A percentile compares a stretch with the other conserved stretches of the same genome.
Evolutionary conservation across 2,329 filamentous ascomycete genomes (phyloP).

Genomic region (Cordyceps tenuipes): DNA sequence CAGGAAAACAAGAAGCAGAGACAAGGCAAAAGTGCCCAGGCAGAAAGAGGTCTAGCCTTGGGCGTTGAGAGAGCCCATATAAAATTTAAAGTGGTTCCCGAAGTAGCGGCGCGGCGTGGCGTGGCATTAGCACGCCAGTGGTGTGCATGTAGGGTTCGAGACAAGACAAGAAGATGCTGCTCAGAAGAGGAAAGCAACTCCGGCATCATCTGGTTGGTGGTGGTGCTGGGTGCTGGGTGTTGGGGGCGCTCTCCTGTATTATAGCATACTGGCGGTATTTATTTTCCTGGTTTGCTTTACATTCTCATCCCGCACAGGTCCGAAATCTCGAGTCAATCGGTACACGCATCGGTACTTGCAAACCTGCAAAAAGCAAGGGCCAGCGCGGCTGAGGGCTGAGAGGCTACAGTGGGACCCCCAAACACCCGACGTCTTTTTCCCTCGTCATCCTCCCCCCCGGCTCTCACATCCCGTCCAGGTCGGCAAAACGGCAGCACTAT

Average conservation of each 20-base stretch:
- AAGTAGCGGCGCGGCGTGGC: neutral
- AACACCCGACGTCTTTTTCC: neutral
- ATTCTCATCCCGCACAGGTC: neutral
- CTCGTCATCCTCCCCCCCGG: neutral
- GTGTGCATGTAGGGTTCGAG: neutral
- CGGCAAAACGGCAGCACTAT: conserved; percentile 1
- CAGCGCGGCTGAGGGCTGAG: neutral
- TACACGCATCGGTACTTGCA: no score
- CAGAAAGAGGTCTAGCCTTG: neutral
- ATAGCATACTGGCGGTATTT: no score
- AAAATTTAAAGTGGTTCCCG: neutral
- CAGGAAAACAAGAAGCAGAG: neutral
- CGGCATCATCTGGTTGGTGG: no score
- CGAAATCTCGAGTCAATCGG: neutral
- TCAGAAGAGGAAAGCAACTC: no score
- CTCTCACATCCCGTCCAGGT: neutral
- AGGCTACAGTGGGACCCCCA: neutral
- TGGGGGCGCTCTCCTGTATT: no score
- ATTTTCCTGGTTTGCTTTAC: no score
- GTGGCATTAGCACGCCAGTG: neutral
- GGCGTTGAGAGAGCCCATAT: neutral
- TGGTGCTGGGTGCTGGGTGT: no score
- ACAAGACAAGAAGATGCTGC: neutral
- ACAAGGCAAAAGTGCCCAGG: neutral
- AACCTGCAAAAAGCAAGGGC: neutral